Evolutionary conservation across 78 protist genomes (phyloP).

Genomic region (Planoprotostelium fungivorum): DNA sequence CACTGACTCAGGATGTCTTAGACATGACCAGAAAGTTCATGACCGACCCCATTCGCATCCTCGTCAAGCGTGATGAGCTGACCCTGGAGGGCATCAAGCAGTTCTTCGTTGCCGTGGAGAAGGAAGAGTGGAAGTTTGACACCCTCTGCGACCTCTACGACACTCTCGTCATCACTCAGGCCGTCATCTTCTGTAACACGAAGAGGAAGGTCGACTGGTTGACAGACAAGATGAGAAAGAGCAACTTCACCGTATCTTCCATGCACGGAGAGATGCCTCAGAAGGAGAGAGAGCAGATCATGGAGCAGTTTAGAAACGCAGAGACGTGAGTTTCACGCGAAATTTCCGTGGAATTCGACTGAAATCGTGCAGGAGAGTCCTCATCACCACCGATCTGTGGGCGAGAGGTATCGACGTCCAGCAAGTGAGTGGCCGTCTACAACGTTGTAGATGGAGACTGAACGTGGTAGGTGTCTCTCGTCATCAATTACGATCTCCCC

Average conservation of each 20-base stretch:
- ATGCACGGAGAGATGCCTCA: slow-evolving; percentile 96
- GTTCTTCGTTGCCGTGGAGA: slow-evolving; percentile 94
- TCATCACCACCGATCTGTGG: slow-evolving; percentile 94
- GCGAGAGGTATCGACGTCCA: slow-evolving; percentile 92
- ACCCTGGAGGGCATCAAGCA: slow-evolving; percentile 96
- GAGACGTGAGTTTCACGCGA: slow-evolving; percentile 37
- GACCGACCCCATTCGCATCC: slow-evolving; percentile 91
- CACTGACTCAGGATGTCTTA: slow-evolving; percentile 94
- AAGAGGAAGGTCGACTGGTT: slow-evolving; percentile 85
- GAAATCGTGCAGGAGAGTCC: slow-evolving; percentile 72
- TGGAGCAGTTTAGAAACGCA: slow-evolving; percentile 83
- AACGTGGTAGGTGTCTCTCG: slow-evolving; percentile 79
- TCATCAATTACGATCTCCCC: slow-evolving; percentile 92
- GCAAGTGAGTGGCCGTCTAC: slow-evolving; percentile 77
- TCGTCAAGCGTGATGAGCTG: slow-evolving; percentile 96
- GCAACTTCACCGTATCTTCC: slow-evolving; percentile 89
- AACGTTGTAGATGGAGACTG: slow-evolving; percentile 87
- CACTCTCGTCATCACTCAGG: slow-evolving; percentile 96
- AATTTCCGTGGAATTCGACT: background rate
- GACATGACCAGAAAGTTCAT: slow-evolving; percentile 91
- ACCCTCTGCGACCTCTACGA: slow-evolving; percentile 98
- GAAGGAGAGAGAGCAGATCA: slow-evolving; percentile 87
- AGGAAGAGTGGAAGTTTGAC: slow-evolving; percentile 99
- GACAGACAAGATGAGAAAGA: slow-evolving; percentile 82
- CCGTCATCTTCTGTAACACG: slow-evolving; percentile 97